Evolutionary conservation across 805 yeast genomes (phyloP), one percentile per base, ranked within the genome.

Genomic region (Wickerhamomyces xylosicus): DNA sequence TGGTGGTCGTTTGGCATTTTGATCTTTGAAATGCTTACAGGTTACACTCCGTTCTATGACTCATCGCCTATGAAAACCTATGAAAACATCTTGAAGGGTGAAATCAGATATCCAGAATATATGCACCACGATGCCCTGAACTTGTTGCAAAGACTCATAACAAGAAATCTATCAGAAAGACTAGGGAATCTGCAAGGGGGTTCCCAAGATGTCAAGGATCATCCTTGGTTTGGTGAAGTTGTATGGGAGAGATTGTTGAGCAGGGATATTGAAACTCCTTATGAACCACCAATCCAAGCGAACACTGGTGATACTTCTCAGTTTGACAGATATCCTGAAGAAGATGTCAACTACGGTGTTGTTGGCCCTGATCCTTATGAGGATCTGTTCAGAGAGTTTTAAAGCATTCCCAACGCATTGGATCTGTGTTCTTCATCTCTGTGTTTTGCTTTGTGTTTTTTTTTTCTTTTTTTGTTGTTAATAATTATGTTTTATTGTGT

Each of bases 1-100:
- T 89, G 97, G 97, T 89, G 97, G 97, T 85, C 95, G 1, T 73
- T 89, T 48, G 97, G 97, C 9, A 84, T 89, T 25, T 69, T 89
- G 39, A 85, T 89, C 33, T 89, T 77, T 59, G 97, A 89, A 63
- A 89, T 89, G 97, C 71, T 89, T 49, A 83, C 95, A 3, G 97
- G 97, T 6, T 84, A 83, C 61, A 89, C 97, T 3, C 97, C 97
- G 19, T 89, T 89, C 57, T 89, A 85, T 63, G 95, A 87, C 54
- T 75, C 85, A 19, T 81, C 90, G 14, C 95, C 95, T 38, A 85
- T 89, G 83, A 86, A 85, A 56, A 89, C 97, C 3, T 89, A 89
- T 61, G 95, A 89, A 56, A 89, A 89, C 57, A 90, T 89, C 49
- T 65, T 89, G 42, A 75, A 77, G 43, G 89, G 95, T 36, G 77